Evolutionary conservation across 768 basidiomycete species (phyloP).

Genomic region (Leccinum sublutescens): DNA sequence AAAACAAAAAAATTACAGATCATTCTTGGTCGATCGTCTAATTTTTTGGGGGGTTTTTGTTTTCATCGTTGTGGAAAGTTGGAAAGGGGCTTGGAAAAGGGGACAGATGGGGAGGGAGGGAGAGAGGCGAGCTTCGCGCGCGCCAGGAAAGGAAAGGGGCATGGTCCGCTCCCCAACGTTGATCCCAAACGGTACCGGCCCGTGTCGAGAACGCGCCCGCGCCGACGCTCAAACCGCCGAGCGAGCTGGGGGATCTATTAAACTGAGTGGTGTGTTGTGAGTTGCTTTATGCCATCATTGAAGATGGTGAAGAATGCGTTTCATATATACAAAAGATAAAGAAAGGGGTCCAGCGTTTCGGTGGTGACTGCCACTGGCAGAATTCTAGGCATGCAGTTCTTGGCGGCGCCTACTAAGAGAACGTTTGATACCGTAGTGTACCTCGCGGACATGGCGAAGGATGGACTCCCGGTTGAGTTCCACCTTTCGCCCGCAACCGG

Average conservation of each 20-base stretch:
- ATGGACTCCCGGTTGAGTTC: conserved; percentile 23
- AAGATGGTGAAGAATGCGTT: too few relatives aligned
- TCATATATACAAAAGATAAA: background rate
- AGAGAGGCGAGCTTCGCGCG: background rate
- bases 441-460: conserved; percentile 17
- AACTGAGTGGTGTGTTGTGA: too few relatives aligned
- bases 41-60: background rate
- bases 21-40: conserved; percentile 10
- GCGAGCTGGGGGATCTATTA: conserved; percentile 36
- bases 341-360: background rate
- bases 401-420: background rate
- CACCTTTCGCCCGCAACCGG: conserved; percentile 1
- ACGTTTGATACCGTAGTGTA: conserved; percentile 14
- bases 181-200: conserved; percentile 30
- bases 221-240: conserved; percentile 28
- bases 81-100: background rate
- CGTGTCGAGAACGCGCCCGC: conserved; percentile 27
- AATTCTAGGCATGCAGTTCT: background rate
- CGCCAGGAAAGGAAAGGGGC: background rate
- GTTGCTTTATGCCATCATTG: too few relatives aligned
- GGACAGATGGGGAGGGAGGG: too few relatives aligned
- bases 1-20: background rate
- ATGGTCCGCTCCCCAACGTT: conserved; percentile 33
- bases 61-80: background rate
- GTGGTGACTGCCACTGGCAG: background rate